Evolutionary conservation across 179 eudicot species (phyloP).

Genomic region (Beta corolliflora): DNA sequence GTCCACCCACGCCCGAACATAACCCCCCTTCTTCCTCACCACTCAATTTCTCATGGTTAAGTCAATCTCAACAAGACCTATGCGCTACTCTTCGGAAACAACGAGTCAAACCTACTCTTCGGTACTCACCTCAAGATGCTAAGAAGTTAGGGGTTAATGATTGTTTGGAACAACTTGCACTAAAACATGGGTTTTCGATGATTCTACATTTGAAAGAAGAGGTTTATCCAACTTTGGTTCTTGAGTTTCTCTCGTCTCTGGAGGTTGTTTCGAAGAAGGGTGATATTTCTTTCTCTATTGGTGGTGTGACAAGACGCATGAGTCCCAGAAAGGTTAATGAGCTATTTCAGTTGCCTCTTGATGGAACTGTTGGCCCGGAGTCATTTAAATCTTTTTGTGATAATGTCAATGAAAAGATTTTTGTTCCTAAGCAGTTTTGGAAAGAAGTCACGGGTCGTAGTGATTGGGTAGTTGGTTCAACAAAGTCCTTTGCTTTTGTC

Average conservation of each 20-base stretch:
- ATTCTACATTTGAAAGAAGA: too few relatives aligned
- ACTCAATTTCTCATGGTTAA: conserved; percentile 3
- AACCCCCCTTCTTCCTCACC: not conserved
- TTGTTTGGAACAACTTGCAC: too few relatives aligned
- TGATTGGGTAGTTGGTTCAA: too few relatives aligned
- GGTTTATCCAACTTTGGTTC: too few relatives aligned
- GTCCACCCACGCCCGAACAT: not conserved
- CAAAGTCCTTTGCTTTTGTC: too few relatives aligned
- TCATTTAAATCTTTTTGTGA: not conserved
- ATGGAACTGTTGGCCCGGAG: not conserved
- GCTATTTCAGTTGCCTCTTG: not conserved
- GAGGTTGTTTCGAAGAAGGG: too few relatives aligned
- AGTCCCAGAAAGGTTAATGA: not conserved
- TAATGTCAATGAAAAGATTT: not conserved
- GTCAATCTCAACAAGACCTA: not conserved
- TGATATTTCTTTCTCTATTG: too few relatives aligned
- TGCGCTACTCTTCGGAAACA: not conserved
- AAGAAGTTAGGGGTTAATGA: too few relatives aligned
- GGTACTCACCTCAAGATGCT: too few relatives aligned
- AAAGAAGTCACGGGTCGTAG: not conserved
- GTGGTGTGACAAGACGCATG: not conserved
- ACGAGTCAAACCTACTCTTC: not conserved
- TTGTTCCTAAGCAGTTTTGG: not conserved
- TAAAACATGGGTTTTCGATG: too few relatives aligned
- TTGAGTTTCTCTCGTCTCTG: too few relatives aligned